A percentile compares a stretch with the other conserved stretches of the same genome.
Evolutionary conservation across 306 rosid genomes (phyloP).

Genomic region (Sicyos baderoa): DNA sequence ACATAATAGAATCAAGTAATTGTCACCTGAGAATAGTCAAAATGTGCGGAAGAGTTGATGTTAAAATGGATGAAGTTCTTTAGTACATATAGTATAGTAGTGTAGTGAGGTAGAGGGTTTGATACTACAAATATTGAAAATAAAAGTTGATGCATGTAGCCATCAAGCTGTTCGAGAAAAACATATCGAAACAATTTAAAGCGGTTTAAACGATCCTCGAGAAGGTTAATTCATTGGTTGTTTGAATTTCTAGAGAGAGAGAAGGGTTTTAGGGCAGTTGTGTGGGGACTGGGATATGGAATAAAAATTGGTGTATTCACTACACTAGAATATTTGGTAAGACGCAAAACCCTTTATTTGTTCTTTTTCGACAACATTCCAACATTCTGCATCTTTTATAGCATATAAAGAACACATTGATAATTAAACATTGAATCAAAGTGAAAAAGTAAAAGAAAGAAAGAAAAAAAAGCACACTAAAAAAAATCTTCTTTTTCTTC

Average conservation of each 20-base stretch:
- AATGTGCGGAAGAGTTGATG: no score
- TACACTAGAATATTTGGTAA: conserved; percentile 54
- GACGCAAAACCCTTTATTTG: conserved; percentile 22
- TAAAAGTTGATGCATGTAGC: background rate
- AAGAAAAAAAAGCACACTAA: background rate
- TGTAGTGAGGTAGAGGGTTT: background rate
- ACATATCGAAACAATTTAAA: conserved; percentile 1
- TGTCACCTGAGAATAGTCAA: background rate
- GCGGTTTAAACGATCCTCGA: background rate
- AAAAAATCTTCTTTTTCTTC: conserved; percentile 12
- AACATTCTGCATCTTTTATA: conserved; percentile 20
- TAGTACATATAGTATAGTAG: background rate
- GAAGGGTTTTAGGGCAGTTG: background rate
- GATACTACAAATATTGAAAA: background rate
- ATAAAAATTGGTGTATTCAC: conserved; percentile 54
- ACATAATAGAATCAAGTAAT: background rate
- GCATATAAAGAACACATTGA: conserved; percentile 17
- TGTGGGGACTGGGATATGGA: conserved; percentile 27
- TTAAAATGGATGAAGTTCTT: background rate
- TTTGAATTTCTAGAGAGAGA: conserved; percentile 5
- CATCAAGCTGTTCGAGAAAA: background rate
- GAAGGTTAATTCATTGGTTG: background rate
- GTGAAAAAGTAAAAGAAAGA: conserved; percentile 15
- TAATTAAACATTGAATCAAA: conserved; percentile 21
- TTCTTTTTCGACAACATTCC: conserved; percentile 22